Evolutionary conservation across 495 filamentous ascomycete species (phyloP).

Genomic region (Aspergillus campestris): DNA sequence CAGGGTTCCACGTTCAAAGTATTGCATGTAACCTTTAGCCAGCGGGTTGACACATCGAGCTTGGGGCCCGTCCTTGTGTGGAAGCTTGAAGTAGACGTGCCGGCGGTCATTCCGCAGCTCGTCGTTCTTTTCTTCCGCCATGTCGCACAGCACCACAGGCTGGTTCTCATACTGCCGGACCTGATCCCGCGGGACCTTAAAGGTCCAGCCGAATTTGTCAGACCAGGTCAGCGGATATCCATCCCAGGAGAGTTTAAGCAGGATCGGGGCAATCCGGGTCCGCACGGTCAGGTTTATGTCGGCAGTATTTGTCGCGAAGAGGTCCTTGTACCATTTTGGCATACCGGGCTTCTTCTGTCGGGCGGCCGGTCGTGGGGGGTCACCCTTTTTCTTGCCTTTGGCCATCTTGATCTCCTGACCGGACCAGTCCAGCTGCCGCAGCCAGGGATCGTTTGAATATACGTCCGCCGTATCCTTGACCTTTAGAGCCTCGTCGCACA

Average conservation of each 20-base stretch:
- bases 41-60: conserved; percentile 78
- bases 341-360: conserved; percentile 89
- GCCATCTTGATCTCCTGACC: conserved; percentile 85
- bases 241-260: conserved; percentile 84
- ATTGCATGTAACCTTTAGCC: conserved; percentile 80
- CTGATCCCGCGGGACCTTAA: conserved; percentile 61
- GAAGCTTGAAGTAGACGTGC: conserved; percentile 80
- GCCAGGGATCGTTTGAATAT: conserved; percentile 76
- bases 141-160: conserved; percentile 63
- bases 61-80: conserved; percentile 87
- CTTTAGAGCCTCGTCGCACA: conserved; percentile 68
- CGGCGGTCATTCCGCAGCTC: conserved; percentile 56
- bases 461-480: conserved; percentile 58
- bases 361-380: conserved; percentile 66
- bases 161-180: conserved; percentile 57
- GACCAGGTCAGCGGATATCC: conserved; percentile 87
- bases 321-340: conserved; percentile 93
- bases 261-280: conserved; percentile 76
- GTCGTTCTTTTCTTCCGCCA: conserved; percentile 61
- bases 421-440: conserved; percentile 90
- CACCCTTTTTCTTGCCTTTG: conserved; percentile 79
- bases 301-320: conserved; percentile 58
- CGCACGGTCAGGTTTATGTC: conserved; percentile 75
- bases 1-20: conserved; percentile 84
- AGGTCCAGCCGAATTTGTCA: conserved; percentile 86